Evolutionary conservation across 768 basidiomycete species (phyloP).

Genomic region (Dacryopinax primogenitus): DNA sequence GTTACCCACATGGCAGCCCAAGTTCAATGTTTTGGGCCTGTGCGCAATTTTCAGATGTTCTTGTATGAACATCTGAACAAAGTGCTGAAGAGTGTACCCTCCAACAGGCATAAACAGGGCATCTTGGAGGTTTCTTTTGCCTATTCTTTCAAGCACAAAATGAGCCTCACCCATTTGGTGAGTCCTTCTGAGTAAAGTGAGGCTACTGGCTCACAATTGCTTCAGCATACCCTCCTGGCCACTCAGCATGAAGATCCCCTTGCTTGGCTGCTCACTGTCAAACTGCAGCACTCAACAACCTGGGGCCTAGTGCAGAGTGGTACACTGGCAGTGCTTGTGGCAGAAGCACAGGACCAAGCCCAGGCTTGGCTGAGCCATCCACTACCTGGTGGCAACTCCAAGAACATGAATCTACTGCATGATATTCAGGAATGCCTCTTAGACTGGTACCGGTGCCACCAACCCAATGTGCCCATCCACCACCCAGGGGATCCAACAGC

Average conservation of each 20-base stretch:
- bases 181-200: neutral
- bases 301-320: neutral
- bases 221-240: neutral
- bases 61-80: slow-evolving; percentile 26
- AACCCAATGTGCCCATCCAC: neutral
- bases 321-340: neutral
- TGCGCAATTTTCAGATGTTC: slow-evolving; percentile 32
- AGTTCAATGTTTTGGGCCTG: slow-evolving; percentile 27
- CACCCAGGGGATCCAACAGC: neutral
- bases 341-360: neutral
- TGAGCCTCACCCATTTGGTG: neutral
- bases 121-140: slow-evolving; percentile 28
- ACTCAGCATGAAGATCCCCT: neutral
- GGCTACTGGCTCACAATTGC: neutral
- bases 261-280: neutral
- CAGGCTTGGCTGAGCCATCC: neutral
- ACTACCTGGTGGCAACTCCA: neutral
- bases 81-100: slow-evolving; percentile 28
- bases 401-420: neutral
- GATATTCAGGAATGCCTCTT: neutral
- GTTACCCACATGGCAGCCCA: slow-evolving; percentile 24
- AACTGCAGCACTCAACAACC: neutral
- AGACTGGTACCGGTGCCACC: neutral
- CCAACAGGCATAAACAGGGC: slow-evolving; percentile 25
- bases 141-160: slow-evolving; percentile 17